phyloP scores from a whole-genome alignment of 768 basidiomycete genomes.

The Hortiboletus campestris region DNA sequence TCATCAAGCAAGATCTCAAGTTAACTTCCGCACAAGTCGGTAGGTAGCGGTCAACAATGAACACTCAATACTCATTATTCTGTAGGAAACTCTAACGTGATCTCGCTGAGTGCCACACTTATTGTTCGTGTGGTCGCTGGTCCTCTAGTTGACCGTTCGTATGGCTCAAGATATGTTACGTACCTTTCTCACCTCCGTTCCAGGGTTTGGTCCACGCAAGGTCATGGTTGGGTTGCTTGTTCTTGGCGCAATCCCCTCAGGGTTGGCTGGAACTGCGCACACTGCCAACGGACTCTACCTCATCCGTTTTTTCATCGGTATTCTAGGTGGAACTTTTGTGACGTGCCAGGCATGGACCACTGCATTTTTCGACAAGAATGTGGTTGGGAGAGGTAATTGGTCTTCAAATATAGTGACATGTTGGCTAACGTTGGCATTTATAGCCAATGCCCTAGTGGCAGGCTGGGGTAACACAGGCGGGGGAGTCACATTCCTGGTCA shows the following conservation, averaged over 20 bases:
- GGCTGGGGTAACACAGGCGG: conserved; percentile 7
- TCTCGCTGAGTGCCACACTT: conserved; percentile 48
- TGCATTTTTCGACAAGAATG: conserved; percentile 52
- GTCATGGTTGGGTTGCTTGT: conserved; percentile 7
- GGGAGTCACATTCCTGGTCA: conserved; percentile 6
- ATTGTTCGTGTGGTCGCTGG: conserved; percentile 47
- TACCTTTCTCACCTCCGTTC: neutral
- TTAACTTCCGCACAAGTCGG: conserved; percentile 47
- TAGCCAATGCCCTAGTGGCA: conserved; percentile 4
- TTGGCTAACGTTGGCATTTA: neutral
- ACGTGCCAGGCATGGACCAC: conserved; percentile 64
- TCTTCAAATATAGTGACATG: neutral
- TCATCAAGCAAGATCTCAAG: conserved; percentile 51
- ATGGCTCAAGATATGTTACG: neutral
- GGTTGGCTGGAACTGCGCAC: conserved; percentile 32
- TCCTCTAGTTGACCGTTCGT: conserved; percentile 46
- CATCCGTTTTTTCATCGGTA: conserved; percentile 58
- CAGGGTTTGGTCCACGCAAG: conserved; percentile 8
- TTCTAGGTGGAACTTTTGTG: conserved; percentile 60
- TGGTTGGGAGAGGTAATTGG: conserved; percentile 36
- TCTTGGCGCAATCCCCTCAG: conserved; percentile 7
- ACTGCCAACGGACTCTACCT: conserved; percentile 40
- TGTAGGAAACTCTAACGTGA: conserved; percentile 47
- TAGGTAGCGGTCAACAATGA: conserved; percentile 7
- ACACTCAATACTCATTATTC: neutral